Conservation (phyloP, 1,284 basidiomycete species). For the Fomitiporia mediterranea region DNA sequence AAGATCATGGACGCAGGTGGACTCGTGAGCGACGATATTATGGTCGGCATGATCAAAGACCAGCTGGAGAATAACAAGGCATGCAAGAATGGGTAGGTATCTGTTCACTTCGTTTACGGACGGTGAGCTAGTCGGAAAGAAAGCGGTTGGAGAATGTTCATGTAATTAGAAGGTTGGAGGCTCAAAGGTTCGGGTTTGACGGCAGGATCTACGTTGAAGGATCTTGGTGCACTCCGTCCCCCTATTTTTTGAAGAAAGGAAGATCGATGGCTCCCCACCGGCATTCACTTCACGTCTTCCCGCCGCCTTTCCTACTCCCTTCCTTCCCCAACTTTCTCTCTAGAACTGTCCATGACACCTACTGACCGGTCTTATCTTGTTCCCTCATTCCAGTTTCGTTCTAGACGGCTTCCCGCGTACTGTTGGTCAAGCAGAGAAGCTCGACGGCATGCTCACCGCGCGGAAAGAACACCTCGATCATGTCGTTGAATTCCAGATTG, state of each 20-base stretch:
- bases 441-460: conserved; percentile 82
- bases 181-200: neutral
- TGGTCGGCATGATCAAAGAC: conserved; percentile 96
- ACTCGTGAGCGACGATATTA: conserved; percentile 93
- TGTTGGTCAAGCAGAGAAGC: conserved; percentile 95
- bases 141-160: neutral
- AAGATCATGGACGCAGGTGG: conserved; percentile 97
- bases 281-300: neutral
- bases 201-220: neutral
- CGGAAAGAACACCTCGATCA: conserved; percentile 89
- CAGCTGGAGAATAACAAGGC: conserved; percentile 91
- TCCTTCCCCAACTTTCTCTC: neutral
- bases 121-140: conserved; percentile 17
- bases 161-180: neutral
- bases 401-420: conserved; percentile 98
- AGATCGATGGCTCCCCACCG: neutral
- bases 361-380: neutral
- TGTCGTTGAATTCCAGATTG: conserved; percentile 89
- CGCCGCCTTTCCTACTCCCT: neutral
- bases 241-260: neutral
- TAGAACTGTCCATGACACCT: neutral
- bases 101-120: neutral
- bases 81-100: conserved; percentile 88
- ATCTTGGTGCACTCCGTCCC: neutral
- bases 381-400: conserved; percentile 86